phyloP scores from a whole-genome alignment of 2,329 filamentous ascomycete species.

The Colletotrichum acutatum region DNA sequence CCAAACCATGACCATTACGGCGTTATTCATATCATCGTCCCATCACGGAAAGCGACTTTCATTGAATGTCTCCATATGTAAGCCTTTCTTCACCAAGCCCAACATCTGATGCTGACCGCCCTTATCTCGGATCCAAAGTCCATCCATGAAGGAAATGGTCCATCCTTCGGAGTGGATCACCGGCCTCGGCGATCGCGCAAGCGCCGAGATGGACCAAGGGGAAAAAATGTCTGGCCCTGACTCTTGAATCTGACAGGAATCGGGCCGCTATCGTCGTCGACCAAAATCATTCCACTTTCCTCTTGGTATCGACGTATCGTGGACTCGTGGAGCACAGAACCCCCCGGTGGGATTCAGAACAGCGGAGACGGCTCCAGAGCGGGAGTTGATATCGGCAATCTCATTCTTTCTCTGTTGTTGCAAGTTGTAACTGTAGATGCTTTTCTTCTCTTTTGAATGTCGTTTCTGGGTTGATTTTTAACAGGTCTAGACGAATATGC shows the following conservation, averaged over 20 bases:
- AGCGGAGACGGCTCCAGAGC: conserved; percentile 24
- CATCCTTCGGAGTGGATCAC: not conserved
- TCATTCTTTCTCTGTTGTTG: not conserved
- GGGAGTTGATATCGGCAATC: conserved; percentile 34
- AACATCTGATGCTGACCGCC: not conserved
- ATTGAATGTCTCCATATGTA: not conserved
- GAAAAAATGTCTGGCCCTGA: not conserved
- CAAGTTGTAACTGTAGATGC: not conserved
- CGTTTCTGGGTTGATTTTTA: not conserved
- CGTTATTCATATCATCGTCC: not conserved
- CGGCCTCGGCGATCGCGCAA: conserved; percentile 15
- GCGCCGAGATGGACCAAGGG: not conserved
- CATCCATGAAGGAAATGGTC: no score
- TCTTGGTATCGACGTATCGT: not conserved
- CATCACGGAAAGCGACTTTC: not conserved
- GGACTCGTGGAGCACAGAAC: not conserved
- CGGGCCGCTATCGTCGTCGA: conserved; percentile 2
- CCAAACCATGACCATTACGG: not conserved
- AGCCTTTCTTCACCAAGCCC: not conserved
- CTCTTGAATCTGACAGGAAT: not conserved
- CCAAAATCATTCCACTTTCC: not conserved
- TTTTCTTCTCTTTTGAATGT: not conserved
- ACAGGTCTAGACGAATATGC: not conserved
- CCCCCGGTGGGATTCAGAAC: conserved; percentile 9
- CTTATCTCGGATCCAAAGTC: not conserved